phyloP scores from a whole-genome alignment of 2,329 filamentous ascomycete species.

The Alternaria sp. region DNA sequence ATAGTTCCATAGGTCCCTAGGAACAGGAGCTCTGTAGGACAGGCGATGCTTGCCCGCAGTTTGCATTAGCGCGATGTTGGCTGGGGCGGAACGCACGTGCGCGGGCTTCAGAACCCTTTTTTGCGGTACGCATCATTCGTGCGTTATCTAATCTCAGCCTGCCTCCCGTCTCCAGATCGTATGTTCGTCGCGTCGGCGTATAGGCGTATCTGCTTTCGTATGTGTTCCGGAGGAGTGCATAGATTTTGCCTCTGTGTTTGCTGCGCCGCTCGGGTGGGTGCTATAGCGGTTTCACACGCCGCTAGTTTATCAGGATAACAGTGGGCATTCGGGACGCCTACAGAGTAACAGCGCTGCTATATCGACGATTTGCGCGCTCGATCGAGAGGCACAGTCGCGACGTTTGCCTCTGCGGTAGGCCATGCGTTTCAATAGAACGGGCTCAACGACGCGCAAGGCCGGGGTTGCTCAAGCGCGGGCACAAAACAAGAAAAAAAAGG shows the following conservation, averaged over 20 bases:
- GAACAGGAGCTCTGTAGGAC: not conserved
- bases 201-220: not conserved
- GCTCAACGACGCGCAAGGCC: not conserved
- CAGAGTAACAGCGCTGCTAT: not conserved
- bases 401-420: not conserved
- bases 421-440: not conserved
- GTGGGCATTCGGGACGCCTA: not conserved
- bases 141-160: conserved; percentile 14
- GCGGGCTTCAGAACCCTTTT: not conserved
- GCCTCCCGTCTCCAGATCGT: not conserved
- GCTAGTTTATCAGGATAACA: not conserved
- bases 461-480: not conserved
- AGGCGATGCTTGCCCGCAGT: conserved; percentile 9
- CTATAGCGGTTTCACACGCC: conserved; percentile 4
- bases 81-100: conserved; percentile 10
- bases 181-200: conserved; percentile 1
- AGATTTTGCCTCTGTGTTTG: not conserved
- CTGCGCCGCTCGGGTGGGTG: conserved; percentile 1
- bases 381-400: not conserved
- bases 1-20: not conserved
- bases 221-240: not conserved
- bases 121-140: conserved; percentile 11
- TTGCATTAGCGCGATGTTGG: conserved; percentile 15
- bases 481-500: conserved; percentile 2
- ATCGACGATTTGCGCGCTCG: not conserved